These are phyloP conservation scores for Aphanomyces euteiches DNA, from an alignment of 352 stramenopile genomes.

Conservation along the genomic window DNA sequence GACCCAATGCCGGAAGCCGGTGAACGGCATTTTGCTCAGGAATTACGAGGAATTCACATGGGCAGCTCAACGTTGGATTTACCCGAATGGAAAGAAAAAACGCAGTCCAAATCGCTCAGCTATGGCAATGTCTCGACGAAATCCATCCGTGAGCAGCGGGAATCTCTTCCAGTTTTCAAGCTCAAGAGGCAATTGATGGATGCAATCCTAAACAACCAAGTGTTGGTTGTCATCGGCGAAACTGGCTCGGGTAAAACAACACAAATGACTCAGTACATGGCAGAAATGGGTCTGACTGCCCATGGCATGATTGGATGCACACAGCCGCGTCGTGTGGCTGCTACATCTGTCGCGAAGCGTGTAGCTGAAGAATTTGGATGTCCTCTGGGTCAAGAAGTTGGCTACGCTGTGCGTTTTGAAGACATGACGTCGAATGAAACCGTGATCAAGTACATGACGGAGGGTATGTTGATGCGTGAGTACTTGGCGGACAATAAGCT, in stretches of 20 bases:
- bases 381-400: conserved; percentile 90
- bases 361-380: conserved; percentile 97
- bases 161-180: conserved; percentile 95
- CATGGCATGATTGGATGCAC: conserved; percentile 96
- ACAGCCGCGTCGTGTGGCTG: conserved; percentile 96
- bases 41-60: conserved; percentile 91
- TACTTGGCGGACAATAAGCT: conserved; percentile 96
- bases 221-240: conserved; percentile 98
- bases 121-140: conserved; percentile 96
- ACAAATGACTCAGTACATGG: conserved; percentile 99
- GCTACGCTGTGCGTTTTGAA: conserved; percentile 89
- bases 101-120: conserved; percentile 92
- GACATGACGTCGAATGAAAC: conserved; percentile 87
- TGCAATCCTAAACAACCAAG: conserved; percentile 93
- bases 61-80: conserved; percentile 82
- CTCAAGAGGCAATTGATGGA: conserved; percentile 95
- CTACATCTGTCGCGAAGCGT: conserved; percentile 96
- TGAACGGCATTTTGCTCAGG: conserved; percentile 97
- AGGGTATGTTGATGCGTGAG: conserved; percentile 99
- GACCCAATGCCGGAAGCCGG: conserved; percentile 97
- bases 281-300: conserved; percentile 96
- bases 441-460: conserved; percentile 99
- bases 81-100: conserved; percentile 98
- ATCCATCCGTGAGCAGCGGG: conserved; percentile 95
- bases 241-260: conserved; percentile 99